Evolutionary conservation across 2,329 filamentous ascomycete genomes (phyloP).

Genomic region (Cryoendolithus antarcticus): DNA sequence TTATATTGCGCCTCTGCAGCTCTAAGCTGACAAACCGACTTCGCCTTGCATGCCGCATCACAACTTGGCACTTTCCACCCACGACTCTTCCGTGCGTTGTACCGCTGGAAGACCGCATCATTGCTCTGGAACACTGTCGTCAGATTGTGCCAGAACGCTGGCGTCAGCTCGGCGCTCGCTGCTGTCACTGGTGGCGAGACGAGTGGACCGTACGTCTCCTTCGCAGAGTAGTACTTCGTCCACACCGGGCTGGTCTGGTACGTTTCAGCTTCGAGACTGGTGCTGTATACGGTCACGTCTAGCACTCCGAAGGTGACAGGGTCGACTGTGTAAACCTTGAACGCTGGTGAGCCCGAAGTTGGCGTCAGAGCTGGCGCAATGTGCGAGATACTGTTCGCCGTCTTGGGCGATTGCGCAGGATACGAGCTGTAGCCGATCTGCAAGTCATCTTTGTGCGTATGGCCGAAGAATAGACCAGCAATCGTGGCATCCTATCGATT

Average conservation of each 20-base stretch:
- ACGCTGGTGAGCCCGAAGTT: slow-evolving; percentile 43
- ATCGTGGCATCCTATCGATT: slow-evolving; percentile 42
- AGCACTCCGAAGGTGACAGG: slow-evolving; percentile 44
- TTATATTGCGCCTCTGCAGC: slow-evolving; percentile 42
- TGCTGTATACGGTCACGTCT: slow-evolving; percentile 42
- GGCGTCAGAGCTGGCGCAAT: slow-evolving; percentile 44
- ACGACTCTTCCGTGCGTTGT: slow-evolving; percentile 36
- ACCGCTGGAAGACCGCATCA: slow-evolving; percentile 33
- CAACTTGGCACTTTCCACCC: slow-evolving; percentile 34
- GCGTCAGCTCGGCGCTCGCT: slow-evolving; percentile 35
- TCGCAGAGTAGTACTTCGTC: slow-evolving; percentile 45
- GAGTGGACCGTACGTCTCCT: slow-evolving; percentile 39
- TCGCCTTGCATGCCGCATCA: slow-evolving; percentile 29
- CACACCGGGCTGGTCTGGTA: slow-evolving; percentile 40
- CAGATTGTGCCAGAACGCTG: slow-evolving; percentile 48
- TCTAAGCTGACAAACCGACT: slow-evolving; percentile 41
- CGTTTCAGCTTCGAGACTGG: slow-evolving; percentile 35
- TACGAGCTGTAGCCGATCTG: slow-evolving; percentile 43
- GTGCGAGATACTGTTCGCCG: slow-evolving; percentile 41
- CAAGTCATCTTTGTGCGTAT: slow-evolving; percentile 47
- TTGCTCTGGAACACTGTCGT: slow-evolving; percentile 37
- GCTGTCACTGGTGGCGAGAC: slow-evolving; percentile 18
- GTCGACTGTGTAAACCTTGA: slow-evolving; percentile 49
- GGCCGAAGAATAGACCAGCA: slow-evolving; percentile 44
- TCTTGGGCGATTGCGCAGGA: slow-evolving; percentile 26